Percentiles rank a stretch among this genome's conserved stretches.
These are phyloP conservation scores for Pulveroboletus ravenelii DNA, from an alignment of 768 basidiomycete species.

Conservation along the genomic window DNA sequence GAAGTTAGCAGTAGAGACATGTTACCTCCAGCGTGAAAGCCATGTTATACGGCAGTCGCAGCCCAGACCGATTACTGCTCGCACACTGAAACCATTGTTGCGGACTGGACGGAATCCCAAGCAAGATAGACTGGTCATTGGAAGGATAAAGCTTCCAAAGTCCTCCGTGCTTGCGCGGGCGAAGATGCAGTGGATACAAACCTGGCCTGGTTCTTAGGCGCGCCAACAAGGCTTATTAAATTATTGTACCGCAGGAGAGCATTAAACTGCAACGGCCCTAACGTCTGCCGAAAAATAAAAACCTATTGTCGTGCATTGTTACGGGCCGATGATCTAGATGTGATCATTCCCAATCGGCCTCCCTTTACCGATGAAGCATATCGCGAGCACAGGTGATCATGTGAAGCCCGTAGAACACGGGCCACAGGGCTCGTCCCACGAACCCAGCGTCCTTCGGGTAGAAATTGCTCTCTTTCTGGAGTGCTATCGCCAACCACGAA, in stretches of 20 bases:
- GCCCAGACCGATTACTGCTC: slow-evolving; percentile 2
- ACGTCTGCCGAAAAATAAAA: no score
- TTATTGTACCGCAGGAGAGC: no score
- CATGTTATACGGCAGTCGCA: slow-evolving; percentile 1
- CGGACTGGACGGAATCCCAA: slow-evolving; percentile 1
- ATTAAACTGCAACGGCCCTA: no score
- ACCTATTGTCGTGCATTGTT: background rate
- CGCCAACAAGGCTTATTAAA: background rate
- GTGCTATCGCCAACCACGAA: slow-evolving; percentile 52
- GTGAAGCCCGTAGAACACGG: slow-evolving; percentile 11
- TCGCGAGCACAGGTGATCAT: background rate
- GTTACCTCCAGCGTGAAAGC: background rate
- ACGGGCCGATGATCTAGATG: background rate
- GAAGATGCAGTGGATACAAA: background rate
- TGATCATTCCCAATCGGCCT: background rate
- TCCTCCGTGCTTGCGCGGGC: background rate
- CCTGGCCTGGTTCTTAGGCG: background rate
- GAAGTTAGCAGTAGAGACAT: background rate
- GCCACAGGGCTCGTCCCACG: slow-evolving; percentile 19
- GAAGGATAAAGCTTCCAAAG: background rate
- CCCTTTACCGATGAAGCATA: background rate
- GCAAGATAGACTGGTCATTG: background rate
- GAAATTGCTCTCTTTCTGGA: slow-evolving; percentile 34
- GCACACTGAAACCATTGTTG: background rate
- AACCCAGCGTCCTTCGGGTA: background rate